A percentile compares a stretch with the other conserved stretches of the same genome.
Conservation (phyloP, 306 rosid species). For the Cucumis melo region DNA sequence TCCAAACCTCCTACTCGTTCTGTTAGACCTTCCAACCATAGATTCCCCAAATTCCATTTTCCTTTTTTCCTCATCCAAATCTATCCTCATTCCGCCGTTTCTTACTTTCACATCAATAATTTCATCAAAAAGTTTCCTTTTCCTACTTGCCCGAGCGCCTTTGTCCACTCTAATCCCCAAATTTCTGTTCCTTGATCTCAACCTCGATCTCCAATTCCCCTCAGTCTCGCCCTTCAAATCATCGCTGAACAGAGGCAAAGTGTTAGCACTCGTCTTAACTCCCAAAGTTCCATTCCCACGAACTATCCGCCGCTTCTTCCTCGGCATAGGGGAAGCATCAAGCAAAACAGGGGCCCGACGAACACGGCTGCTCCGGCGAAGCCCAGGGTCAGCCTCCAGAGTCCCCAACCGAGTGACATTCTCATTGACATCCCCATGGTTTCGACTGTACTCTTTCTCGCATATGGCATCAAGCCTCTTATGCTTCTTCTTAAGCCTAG, state of each 20-base stretch:
- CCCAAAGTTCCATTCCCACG: conserved; percentile 19
- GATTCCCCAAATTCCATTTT: conserved; percentile 33
- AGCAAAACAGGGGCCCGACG: conserved; percentile 72
- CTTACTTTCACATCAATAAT: conserved; percentile 14
- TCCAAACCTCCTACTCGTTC: conserved; percentile 30
- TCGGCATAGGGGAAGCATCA: conserved; percentile 65
- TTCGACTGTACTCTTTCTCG: conserved; percentile 55
- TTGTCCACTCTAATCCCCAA: conserved; percentile 25
- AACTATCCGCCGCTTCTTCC: conserved; percentile 40
- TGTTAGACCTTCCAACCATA: conserved; percentile 38
- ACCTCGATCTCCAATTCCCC: conserved; percentile 46
- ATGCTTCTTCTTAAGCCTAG: conserved; percentile 65
- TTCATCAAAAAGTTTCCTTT: conserved; percentile 49
- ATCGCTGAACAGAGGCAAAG: conserved; percentile 11
- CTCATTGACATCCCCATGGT: conserved; percentile 50
- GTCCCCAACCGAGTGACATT: conserved; percentile 15
- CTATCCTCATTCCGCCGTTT: conserved; percentile 10
- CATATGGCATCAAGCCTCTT: conserved; percentile 90
- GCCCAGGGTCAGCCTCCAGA: conserved; percentile 24
- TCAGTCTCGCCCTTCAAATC: conserved; percentile 10
- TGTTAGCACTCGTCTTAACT: conserved; percentile 18
- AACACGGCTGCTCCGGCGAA: conserved; percentile 68
- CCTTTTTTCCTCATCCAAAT: conserved; percentile 22
- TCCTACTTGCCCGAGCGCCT: conserved; percentile 22
- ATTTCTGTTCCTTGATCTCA: conserved; percentile 42